A percentile compares a stretch with the other conserved stretches of the same genome.
Conservation (phyloP, 208 protist species). For the Porcisia deanei region DNA sequence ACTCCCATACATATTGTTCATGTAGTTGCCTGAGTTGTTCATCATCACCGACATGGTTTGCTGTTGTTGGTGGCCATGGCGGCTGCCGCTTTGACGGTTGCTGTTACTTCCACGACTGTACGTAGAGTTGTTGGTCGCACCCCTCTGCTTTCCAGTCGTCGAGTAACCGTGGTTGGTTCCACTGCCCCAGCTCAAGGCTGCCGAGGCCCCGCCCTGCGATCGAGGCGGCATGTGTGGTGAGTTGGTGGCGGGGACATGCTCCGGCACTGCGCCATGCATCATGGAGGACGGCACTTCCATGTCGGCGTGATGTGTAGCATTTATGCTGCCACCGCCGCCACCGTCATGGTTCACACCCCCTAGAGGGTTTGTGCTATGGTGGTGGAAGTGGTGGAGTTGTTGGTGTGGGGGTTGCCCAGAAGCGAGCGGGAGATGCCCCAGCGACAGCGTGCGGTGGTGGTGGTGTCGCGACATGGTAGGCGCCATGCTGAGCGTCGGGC, state of each 20-base stretch:
- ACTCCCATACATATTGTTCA: neutral
- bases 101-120: neutral
- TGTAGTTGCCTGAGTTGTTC: slow-evolving; percentile 6
- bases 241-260: neutral
- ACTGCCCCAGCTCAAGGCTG: slow-evolving; percentile 1
- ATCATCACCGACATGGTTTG: neutral
- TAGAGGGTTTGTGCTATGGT: neutral
- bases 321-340: neutral
- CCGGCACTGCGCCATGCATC: neutral
- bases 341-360: neutral
- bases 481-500: slow-evolving; percentile 1
- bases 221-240: neutral
- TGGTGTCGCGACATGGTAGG: slow-evolving; percentile 12
- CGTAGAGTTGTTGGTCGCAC: neutral
- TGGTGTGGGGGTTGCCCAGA: slow-evolving; percentile 4
- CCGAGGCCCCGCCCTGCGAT: neutral
- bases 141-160: neutral
- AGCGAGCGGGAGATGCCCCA: neutral
- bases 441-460: neutral
- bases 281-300: neutral
- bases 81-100: neutral
- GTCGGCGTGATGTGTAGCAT: neutral
- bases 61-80: neutral
- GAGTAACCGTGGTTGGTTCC: neutral
- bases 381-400: slow-evolving; percentile 13